Conservation (phyloP, 352 stramenopile species). For the Pythium sukuiense region DNA sequence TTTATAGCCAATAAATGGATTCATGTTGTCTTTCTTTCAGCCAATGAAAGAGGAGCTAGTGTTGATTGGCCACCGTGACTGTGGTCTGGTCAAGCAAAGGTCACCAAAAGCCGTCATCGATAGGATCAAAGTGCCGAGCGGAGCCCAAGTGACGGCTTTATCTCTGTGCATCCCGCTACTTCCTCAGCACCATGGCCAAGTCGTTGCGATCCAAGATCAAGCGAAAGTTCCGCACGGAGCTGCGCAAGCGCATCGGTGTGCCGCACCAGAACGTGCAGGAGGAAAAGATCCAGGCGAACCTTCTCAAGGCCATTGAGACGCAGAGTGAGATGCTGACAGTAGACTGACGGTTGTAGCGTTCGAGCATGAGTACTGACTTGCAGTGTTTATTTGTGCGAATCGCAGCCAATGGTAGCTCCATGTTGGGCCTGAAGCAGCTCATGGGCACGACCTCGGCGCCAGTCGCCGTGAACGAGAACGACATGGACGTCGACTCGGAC, state of each 20-base stretch:
- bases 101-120: conserved; percentile 5
- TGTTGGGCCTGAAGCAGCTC: conserved; percentile 70
- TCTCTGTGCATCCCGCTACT: background rate
- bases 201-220: conserved; percentile 90
- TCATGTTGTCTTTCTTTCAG: background rate
- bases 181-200: conserved; percentile 70
- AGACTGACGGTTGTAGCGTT: background rate
- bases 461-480: conserved; percentile 35
- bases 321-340: conserved; percentile 39
- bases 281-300: conserved; percentile 83
- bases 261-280: conserved; percentile 70
- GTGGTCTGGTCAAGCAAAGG: conserved; percentile 7
- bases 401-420: conserved; percentile 43
- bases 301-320: conserved; percentile 74
- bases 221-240: conserved; percentile 85
- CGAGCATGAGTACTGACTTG: background rate
- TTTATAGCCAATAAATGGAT: background rate
- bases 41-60: conserved; percentile 4
- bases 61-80: conserved; percentile 22
- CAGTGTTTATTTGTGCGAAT: background rate
- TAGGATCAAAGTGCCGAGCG: conserved; percentile 7
- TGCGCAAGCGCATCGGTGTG: conserved; percentile 80
- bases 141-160: background rate
- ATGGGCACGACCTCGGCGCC: conserved; percentile 57
- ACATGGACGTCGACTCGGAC: conserved; percentile 43